Conservation (phyloP, 1,284 basidiomycete species). For the Schizopora paradoxa region DNA sequence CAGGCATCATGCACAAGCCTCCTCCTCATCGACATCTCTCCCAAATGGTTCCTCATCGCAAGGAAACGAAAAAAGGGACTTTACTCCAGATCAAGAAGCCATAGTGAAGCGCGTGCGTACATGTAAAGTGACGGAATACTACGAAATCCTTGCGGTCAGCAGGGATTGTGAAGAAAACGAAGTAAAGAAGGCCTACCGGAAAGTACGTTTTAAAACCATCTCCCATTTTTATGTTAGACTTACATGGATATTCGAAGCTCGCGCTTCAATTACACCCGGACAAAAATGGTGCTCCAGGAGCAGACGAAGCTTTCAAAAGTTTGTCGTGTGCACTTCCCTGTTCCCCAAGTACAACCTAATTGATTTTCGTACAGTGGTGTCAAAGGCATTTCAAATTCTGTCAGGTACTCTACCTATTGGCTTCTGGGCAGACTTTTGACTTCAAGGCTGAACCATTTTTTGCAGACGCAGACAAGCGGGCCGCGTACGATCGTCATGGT, state of each 20-base stretch:
- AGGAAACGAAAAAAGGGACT: slow-evolving; percentile 73
- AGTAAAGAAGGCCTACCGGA: slow-evolving; percentile 96
- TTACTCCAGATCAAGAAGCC: slow-evolving; percentile 79
- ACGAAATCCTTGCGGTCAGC: slow-evolving; percentile 86
- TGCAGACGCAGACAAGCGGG: slow-evolving; percentile 86
- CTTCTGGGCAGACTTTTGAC: slow-evolving; percentile 1
- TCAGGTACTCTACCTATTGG: slow-evolving; percentile 49
- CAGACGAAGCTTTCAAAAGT: slow-evolving; percentile 99
- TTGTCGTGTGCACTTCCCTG: slow-evolving; percentile 30
- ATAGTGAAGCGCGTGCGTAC: slow-evolving; percentile 84
- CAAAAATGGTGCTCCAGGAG: slow-evolving; percentile 96
- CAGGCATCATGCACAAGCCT: slow-evolving; percentile 34
- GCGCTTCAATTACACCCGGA: slow-evolving; percentile 94
- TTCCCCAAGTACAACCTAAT: slow-evolving; percentile 11
- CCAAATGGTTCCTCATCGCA: slow-evolving; percentile 46
- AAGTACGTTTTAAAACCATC: slow-evolving; percentile 49
- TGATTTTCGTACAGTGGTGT: slow-evolving; percentile 68
- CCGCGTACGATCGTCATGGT: slow-evolving; percentile 83
- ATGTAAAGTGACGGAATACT: slow-evolving; percentile 90
- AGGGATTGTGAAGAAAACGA: slow-evolving; percentile 85
- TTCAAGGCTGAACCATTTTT: slow-evolving; percentile 8
- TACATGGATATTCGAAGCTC: slow-evolving; percentile 46
- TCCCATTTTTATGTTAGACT: slow-evolving; percentile 12
- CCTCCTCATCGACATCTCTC: slow-evolving; percentile 30
- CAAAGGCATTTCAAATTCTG: slow-evolving; percentile 94